Base-by-base conservation (phyloP, 2,329 filamentous ascomycete species). In the Metarhizium guizhouense region DNA sequence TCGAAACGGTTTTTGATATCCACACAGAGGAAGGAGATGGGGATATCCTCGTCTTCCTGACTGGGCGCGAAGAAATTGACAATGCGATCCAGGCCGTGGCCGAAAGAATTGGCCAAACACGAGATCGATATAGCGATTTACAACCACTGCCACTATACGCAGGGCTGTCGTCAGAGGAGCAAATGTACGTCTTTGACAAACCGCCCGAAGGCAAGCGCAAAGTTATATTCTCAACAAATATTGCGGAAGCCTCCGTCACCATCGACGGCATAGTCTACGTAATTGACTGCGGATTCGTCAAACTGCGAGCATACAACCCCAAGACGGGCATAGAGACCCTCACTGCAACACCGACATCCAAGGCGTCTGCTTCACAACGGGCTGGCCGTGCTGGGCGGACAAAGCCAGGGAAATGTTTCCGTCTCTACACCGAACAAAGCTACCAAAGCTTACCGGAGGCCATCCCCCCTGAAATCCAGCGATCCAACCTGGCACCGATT, bases 161-260 rank as follows among this genome's bases (percentile, higher is more conserved):
- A 4, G 94, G 93, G 2, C 79, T 97, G 6, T 84, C 90, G 2
- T 90, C 87, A 8, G 92, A 96, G 60, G 86, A 96, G 65, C 94
- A 97, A 67, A 93, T 96, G 84, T 92, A 92, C 61, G 87, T 97
- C 45, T 97, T 97, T 67, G 90, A 96, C 63, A 84, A 87, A 54
- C 76, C 91, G 2, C 84, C 89, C 0, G 85, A 89, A 58, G 86
- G 92, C 57, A 92, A 86, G 1, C 82, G 94, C 47, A 97, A 97
- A 67, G 88, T 96, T 43, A 88, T 99, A 40, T 86, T 96, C 61
- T 87, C 90, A 4, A 97, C 94, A 57, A 97, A 97, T 67, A 96
- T 97, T 60, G 91, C 94, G 13, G 94, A 99, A 74, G 93, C 94
- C 4, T 96, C 90, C 2, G 87, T 99, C 47, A 97, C 94, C 16